These are phyloP conservation scores for Aspergillus sp. DNA, from an alignment of 2,329 filamentous ascomycete species.

Conservation along the genomic window DNA sequence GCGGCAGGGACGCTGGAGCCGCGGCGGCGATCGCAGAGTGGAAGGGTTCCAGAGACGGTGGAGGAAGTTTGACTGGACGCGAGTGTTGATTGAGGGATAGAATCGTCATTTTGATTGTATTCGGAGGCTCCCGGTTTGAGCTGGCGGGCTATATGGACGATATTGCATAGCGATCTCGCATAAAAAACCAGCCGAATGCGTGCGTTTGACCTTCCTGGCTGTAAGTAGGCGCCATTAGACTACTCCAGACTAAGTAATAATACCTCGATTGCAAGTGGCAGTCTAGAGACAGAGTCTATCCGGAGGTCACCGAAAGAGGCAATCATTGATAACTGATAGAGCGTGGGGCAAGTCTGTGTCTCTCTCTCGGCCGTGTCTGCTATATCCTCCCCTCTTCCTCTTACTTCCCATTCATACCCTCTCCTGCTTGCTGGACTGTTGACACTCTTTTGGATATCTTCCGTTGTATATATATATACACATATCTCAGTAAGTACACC, in stretches of 20 bases:
- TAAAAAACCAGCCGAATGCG: no score
- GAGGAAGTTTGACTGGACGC: slow-evolving; percentile 88
- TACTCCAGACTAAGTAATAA: no score
- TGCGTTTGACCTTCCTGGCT: no score
- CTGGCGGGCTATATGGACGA: no score
- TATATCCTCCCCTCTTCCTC: slow-evolving; percentile 1
- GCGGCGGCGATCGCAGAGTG: slow-evolving; percentile 54
- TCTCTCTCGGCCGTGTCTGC: not conserved
- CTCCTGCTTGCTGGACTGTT: no score
- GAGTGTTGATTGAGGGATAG: slow-evolving; percentile 47
- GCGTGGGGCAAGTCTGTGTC: not conserved
- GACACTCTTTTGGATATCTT: no score
- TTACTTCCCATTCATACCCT: not conserved
- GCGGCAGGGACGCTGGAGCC: slow-evolving; percentile 77
- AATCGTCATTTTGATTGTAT: no score
- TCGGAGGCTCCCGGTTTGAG: no score
- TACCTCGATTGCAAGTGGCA: no score
- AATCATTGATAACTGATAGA: not conserved
- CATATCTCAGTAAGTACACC: not conserved
- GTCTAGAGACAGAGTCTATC: no score
- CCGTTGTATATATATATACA: not conserved
- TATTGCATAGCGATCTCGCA: no score
- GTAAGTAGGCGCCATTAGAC: no score
- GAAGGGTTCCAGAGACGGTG: slow-evolving; percentile 76
- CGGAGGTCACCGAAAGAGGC: not conserved